Base-by-base conservation (phyloP, 73 alveolate species). In the Paramecium primaurelia region DNA sequence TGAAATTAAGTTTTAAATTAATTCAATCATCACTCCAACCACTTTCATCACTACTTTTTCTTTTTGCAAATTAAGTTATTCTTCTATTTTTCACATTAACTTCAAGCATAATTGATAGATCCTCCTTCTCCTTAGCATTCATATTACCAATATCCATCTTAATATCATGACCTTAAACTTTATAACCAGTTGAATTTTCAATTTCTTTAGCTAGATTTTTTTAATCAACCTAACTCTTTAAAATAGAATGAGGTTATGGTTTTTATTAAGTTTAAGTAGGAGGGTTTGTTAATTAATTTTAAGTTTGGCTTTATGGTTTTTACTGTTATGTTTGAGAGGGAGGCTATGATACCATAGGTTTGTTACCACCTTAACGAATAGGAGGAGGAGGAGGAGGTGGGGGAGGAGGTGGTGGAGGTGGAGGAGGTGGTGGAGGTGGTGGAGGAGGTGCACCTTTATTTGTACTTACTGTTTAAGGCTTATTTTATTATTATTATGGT, bases 321-420 rank as follows among this genome's bases (percentile, higher is more conserved):
- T 54, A 18, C 32, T n/a, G 1, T 54, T 54, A 54, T 54, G 36
- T 54, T n/a, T 54, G 11, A 16, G 85, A 36, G 3, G 85, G 54
- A 16, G 85, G 54, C 28, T 68, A 6, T 11, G 9, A 1, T 54
- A 12, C 59, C 22, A 12, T 1, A 54, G 32, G 69, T 34, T 37
- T 37, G 25, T 7, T 16, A 16, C 37, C 68, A 16, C 34, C 36
- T 75, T 75, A 14, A 12, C 20, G 68, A 10, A 32, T 42, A 14
- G 87, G 87, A 73, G 88, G 88, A 45, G 91, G 75, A 45, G 91
- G 91, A 1, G 91, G 77, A 80, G 91, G 91, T 8, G 91, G 91
- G 0, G 77, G 71, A 22, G 91, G 91, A 49, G 91, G 91, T 18
- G 91, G 91, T 4, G 91, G 91, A 2, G 91, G 91, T 2, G 91